phyloP scores from a whole-genome alignment of 2,329 filamentous ascomycete genomes.

The Didymellaceae sp. region DNA sequence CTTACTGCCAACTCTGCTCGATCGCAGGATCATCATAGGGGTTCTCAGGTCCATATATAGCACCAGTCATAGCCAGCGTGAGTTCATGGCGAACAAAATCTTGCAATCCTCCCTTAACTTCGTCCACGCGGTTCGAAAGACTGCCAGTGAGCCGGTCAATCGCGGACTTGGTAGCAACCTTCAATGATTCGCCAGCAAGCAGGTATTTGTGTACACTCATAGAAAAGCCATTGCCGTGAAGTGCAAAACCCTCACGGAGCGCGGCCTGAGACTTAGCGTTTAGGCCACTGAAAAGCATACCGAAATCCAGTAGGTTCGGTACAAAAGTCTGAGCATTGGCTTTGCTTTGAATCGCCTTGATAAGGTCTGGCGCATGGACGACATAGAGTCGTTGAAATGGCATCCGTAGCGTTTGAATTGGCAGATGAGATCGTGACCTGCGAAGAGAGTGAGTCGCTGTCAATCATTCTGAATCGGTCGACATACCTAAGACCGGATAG shows the following conservation, averaged over 20 bases:
- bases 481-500: constrained; percentile 1
- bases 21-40: constrained; percentile 48
- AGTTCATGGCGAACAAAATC: constrained; percentile 42
- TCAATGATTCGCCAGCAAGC: constrained; percentile 39
- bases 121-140: constrained; percentile 21
- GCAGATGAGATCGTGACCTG: constrained; percentile 26
- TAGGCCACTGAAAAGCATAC: constrained; percentile 39
- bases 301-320: constrained; percentile 44
- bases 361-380: constrained; percentile 47
- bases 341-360: constrained; percentile 50
- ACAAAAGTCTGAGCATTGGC: constrained; percentile 48
- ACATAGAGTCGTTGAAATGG: constrained; percentile 54
- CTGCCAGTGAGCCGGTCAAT: constrained; percentile 39
- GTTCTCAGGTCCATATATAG: constrained; percentile 53
- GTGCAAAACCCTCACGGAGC: constrained; percentile 30
- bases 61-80: constrained; percentile 48
- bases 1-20: constrained; percentile 48
- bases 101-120: constrained; percentile 13
- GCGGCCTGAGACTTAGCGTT: constrained; percentile 23
- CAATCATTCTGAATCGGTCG: background rate
- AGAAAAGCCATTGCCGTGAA: constrained; percentile 49
- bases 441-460: background rate
- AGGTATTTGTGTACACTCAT: constrained; percentile 48
- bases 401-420: constrained; percentile 53
- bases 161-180: constrained; percentile 47